phyloP scores from a whole-genome alignment of 2,329 filamentous ascomycete species.

The Sclerotinia trifoliorum region DNA sequence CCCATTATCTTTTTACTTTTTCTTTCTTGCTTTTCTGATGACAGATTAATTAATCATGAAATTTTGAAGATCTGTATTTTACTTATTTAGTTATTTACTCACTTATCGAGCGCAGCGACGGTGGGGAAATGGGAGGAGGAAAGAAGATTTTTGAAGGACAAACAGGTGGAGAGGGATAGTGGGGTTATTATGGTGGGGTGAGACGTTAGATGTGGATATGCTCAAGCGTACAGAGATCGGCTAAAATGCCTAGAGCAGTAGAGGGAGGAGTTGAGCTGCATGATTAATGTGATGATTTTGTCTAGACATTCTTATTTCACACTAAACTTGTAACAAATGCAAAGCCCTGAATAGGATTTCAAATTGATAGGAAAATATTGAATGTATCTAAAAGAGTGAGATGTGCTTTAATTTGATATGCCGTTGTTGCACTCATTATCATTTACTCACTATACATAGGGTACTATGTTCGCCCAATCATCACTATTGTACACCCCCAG shows the following conservation, averaged over 20 bases:
- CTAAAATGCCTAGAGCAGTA: not conserved
- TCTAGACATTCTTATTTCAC: too few relatives aligned
- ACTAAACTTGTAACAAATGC: not conserved
- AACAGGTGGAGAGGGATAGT: conserved; percentile 1
- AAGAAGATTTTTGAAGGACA: not conserved
- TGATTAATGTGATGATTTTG: too few relatives aligned
- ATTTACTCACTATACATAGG: conserved; percentile 11
- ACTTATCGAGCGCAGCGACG: too few relatives aligned
- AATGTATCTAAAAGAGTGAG: not conserved
- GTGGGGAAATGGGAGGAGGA: too few relatives aligned
- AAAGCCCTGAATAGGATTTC: not conserved
- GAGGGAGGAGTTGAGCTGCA: not conserved
- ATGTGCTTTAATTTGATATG: conserved; percentile 8
- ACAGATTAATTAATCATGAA: too few relatives aligned
- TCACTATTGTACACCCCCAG: conserved; percentile 18
- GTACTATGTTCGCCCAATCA: conserved; percentile 10
- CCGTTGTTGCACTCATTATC: conserved; percentile 19
- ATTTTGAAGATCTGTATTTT: too few relatives aligned
- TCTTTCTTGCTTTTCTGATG: too few relatives aligned
- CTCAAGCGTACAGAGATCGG: not conserved
- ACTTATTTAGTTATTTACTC: too few relatives aligned
- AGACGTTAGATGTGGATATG: not conserved
- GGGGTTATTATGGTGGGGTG: not conserved
- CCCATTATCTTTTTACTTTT: not conserved
- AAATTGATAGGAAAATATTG: not conserved